These are phyloP conservation scores for Yarrowia yakushimensis DNA, from an alignment of 805 yeast species.

Conservation along the genomic window DNA sequence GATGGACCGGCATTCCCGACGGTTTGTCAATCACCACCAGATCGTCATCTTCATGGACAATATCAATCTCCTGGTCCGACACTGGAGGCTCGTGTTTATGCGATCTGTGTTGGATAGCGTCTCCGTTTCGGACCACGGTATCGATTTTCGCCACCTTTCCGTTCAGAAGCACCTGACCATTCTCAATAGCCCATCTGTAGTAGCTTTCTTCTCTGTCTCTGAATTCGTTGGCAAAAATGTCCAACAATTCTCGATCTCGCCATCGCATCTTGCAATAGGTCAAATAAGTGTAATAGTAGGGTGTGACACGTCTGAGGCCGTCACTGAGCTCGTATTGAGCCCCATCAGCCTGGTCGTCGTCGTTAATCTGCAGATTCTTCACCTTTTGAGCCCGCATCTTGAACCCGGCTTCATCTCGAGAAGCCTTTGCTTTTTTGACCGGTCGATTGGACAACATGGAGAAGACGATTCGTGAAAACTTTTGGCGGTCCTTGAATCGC, in stretches of 20 bases:
- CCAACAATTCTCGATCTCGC: constrained; percentile 78
- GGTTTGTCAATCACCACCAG: constrained; percentile 88
- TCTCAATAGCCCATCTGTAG: constrained; percentile 61
- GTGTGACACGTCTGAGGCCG: constrained; percentile 64
- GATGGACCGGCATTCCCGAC: constrained; percentile 92
- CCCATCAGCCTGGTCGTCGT: constrained; percentile 11
- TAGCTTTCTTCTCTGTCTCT: constrained; percentile 69
- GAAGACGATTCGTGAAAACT: not conserved
- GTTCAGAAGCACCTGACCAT: constrained; percentile 75
- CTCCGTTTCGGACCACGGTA: constrained; percentile 73
- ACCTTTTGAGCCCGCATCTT: not conserved
- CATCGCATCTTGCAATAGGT: constrained; percentile 91
- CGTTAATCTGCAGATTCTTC: constrained; percentile 5
- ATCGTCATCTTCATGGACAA: constrained; percentile 74
- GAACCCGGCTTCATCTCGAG: constrained; percentile 13
- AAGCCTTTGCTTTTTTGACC: not conserved
- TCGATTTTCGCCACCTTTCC: constrained; percentile 60
- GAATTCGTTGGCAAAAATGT: constrained; percentile 80
- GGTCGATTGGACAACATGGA: not conserved
- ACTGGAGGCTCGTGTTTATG: constrained; percentile 95
- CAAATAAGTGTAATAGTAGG: constrained; percentile 83
- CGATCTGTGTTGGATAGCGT: constrained; percentile 71
- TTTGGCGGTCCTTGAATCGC: not conserved
- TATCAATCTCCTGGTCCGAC: constrained; percentile 52
- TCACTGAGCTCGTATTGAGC: not conserved